A percentile compares a stretch with the other conserved stretches of the same genome.
Evolutionary conservation across 2,329 filamentous ascomycete species (phyloP).

Genomic region (Anisogramma anomala): DNA sequence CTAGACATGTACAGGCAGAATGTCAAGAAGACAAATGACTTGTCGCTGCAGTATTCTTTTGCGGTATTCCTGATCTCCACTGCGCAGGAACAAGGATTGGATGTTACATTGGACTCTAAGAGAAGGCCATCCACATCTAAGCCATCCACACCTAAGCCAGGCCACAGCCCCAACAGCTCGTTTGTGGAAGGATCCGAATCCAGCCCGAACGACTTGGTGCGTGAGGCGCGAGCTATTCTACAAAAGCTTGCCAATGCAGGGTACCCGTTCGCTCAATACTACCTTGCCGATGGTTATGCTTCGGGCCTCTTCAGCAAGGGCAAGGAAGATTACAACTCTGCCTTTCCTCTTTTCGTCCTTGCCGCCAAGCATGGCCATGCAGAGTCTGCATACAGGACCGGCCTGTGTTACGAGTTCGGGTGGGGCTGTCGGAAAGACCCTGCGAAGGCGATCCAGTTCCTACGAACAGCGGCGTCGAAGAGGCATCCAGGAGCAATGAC

Average conservation of each 20-base stretch:
- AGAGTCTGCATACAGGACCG: slow-evolving; percentile 87
- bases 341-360: slow-evolving; percentile 83
- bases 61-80: slow-evolving; percentile 87
- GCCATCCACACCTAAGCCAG: slow-evolving; percentile 31
- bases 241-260: slow-evolving; percentile 75
- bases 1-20: slow-evolving; percentile 96
- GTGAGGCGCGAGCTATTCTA: slow-evolving; percentile 80
- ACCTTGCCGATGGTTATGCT: slow-evolving; percentile 85
- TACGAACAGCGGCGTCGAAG: slow-evolving; percentile 81
- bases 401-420: slow-evolving; percentile 93
- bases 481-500: slow-evolving; percentile 93
- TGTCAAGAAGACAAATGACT: slow-evolving; percentile 91
- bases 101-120: slow-evolving; percentile 34
- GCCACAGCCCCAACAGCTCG: slow-evolving; percentile 36
- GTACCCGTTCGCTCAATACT: slow-evolving; percentile 97
- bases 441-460: slow-evolving; percentile 86
- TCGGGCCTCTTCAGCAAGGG: slow-evolving; percentile 93
- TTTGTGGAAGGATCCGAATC: slow-evolving; percentile 34
- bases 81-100: slow-evolving; percentile 63
- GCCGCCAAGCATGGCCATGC: slow-evolving; percentile 96
- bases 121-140: slow-evolving; percentile 34
- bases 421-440: slow-evolving; percentile 90
- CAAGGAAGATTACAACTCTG: slow-evolving; percentile 80
- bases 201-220: slow-evolving; percentile 58
- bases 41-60: slow-evolving; percentile 88